Base-by-base conservation (phyloP, 441 rosid species). In the Adansonia grandidieri region DNA sequence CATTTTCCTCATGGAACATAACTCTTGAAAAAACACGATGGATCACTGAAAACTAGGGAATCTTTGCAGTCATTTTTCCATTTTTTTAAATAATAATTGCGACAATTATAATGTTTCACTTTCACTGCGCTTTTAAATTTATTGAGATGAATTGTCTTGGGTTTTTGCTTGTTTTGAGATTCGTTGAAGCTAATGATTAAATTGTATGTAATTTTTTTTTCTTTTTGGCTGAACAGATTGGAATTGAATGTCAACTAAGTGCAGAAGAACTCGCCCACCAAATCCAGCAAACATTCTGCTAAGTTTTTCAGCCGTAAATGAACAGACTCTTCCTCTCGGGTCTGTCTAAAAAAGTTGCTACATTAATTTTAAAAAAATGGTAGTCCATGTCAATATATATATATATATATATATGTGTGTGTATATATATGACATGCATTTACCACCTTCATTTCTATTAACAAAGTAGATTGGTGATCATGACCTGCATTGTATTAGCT, bases 231-330 rank as follows among this genome's bases (percentile, higher is more conserved):
- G 57, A 24, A 71, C 88, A 96, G 99, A 91, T 96, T 82, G 99
- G 99, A 85, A 88, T 93, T 80, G 97, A 93, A 86, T 96, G 99
- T 85, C 97, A 83, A 85, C 95, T 96, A 8, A 94, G 98, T 73
- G 98, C 98, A 0, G 98, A 94, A 75, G 99, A 96, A 81, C 88
- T 96, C 72, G 99, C 97, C 54, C 92, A 93, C 53, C 94, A 90
- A 82, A 87, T 96, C 78, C 98, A 91, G 85, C 92, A 85, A 82
- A 94, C 99, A 57, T 96, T 96, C 89, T 32, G 6, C 20, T n/a
- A 37, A 28, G n/a, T 4, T 69, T 24, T 66, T 0, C 44, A 77
- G 6, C 19, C 58, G 15, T n/a, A 64, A 20, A 68, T 61, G 1
- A 11, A 56, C 57, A 13, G 64, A 8, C 73, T 28, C 37, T 8